Evolutionary conservation across 1,284 basidiomycete genomes (phyloP), one percentile per base, ranked within the genome.

Genomic region (Cystobasidium slooffiae): DNA sequence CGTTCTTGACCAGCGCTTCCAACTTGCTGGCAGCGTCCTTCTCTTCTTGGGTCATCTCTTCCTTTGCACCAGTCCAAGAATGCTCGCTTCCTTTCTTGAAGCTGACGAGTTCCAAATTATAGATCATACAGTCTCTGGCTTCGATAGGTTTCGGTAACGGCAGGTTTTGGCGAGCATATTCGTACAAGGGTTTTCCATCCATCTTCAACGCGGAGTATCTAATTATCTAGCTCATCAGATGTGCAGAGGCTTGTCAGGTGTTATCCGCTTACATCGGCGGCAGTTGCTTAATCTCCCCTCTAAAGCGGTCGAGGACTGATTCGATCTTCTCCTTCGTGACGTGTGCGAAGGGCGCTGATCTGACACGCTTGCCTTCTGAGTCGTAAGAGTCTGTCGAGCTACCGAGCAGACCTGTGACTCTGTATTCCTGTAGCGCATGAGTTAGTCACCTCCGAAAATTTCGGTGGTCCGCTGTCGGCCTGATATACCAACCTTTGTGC

Each of bases 131-230:
- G 77, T 88, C 86, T n/a, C 97, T 89, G 58, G 90, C 83, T 79
- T 95, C 93, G 76, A 99, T 97, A 5, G 95, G 91, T 10, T 95
- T 88, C 22, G 97, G 97, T 16, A 99, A 87, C 0, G 94, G 92
- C 65, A 91, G 90, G 10, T 91, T 91, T 80, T 91, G 87, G 3
- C 97, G 88, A 14, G 97, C 97, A 81, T 99, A 99, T 80, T 99
- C 96, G 82, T 99, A 95, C 41, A 99, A 83, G 1, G 93, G 92
- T 83, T 89, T 94, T 1, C 97, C 97, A 79, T 99, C 94, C 93
- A 99, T 99, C 83, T 97, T 96, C 53, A 99, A 85, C 0, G 97
- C 97, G 12, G 96, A 99, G 84, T 96, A 99, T 81, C 94, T 97
- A 78, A 14, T 20, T 37, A 51, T 10, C 37, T 37, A 20, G 14